phyloP scores from a whole-genome alignment of 257 asterid species.

The Catharanthus roseus region DNA sequence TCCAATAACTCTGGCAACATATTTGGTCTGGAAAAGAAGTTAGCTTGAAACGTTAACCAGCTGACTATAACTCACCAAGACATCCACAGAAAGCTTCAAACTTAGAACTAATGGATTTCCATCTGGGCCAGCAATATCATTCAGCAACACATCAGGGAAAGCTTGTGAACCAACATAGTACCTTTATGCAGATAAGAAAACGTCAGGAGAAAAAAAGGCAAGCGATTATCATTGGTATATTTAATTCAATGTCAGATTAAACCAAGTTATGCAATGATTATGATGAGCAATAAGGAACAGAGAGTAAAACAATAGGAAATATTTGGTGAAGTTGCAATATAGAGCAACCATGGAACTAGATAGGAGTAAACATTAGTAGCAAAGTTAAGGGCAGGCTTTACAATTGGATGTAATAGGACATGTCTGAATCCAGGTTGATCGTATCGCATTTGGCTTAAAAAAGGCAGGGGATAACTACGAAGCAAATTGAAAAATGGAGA shows the following conservation, averaged over 20 bases:
- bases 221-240: neutral
- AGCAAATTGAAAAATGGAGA: neutral
- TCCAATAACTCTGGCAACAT: conserved; percentile 6
- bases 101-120: conserved; percentile 87
- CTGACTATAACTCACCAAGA: conserved; percentile 61
- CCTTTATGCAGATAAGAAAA: conserved; percentile 37
- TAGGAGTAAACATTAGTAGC: neutral
- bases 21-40: conserved; percentile 6
- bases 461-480: neutral
- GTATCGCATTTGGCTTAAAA: neutral
- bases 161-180: conserved; percentile 66
- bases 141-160: conserved; percentile 87
- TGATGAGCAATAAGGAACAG: neutral
- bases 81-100: conserved; percentile 96
- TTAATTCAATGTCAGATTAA: neutral
- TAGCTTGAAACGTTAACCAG: conserved; percentile 13
- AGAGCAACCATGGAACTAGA: neutral
- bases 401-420: neutral
- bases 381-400: neutral
- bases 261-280: neutral
- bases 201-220: conserved; percentile 13
- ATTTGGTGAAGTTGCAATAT: neutral
- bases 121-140: conserved; percentile 97
- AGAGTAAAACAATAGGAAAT: neutral
- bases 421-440: neutral